Conservation (phyloP, 257 asterid genomes). For the Solanum pimpinellifolium region DNA sequence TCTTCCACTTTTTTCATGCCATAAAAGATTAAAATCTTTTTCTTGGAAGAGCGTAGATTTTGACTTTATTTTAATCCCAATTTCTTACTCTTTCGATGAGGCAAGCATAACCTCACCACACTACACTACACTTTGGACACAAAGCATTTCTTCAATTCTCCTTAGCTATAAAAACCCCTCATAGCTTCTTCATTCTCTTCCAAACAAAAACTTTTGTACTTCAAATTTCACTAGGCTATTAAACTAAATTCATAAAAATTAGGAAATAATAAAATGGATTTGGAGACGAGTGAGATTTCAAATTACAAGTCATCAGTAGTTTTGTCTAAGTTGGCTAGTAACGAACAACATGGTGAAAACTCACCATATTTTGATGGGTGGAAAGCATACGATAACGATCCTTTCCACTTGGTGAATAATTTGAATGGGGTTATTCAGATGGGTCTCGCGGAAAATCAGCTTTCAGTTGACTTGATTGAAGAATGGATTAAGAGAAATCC, state of each 20-base stretch:
- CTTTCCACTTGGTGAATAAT: constrained; percentile 46
- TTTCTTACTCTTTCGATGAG: not conserved
- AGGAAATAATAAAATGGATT: not conserved
- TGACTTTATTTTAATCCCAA: not conserved
- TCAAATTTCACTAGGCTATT: not conserved
- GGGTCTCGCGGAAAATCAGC: constrained; percentile 66
- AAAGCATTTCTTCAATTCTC: not conserved
- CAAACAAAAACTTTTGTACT: not conserved
- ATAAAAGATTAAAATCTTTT: too few species aligned
- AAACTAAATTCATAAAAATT: not conserved
- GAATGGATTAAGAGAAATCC: not conserved
- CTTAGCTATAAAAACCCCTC: not conserved
- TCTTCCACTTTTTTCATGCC: not conserved
- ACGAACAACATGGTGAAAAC: constrained; percentile 67
- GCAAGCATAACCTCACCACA: not conserved
- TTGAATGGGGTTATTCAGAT: constrained; percentile 75
- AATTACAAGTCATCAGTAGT: not conserved
- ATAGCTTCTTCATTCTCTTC: not conserved
- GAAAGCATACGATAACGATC: constrained; percentile 73
- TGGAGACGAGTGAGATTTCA: not conserved
- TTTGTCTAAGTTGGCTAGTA: constrained; percentile 45
- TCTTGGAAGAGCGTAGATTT: not conserved
- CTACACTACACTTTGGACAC: not conserved
- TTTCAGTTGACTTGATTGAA: not conserved
- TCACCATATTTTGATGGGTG: constrained; percentile 85